Base-by-base conservation (phyloP, 768 basidiomycete species). In the Macrolepiota fuliginosa region DNA sequence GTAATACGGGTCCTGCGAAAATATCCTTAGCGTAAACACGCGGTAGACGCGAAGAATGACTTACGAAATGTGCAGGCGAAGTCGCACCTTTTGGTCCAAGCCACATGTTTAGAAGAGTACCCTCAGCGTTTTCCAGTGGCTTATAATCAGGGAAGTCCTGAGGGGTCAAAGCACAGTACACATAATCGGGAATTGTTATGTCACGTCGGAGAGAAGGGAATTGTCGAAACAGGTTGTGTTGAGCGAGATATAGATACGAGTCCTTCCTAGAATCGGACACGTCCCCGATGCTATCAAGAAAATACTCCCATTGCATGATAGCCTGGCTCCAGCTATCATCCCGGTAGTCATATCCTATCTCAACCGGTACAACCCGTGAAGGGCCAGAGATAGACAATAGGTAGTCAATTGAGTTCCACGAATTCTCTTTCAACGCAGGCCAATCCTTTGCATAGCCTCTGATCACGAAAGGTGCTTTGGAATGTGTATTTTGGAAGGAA, bases 11-110 rank as follows among this genome's bases (percentile, higher is more conserved):
- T 99, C 96, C 94, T 96, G 62, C 17, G 37, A 50, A 58, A 37
- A 27, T 52, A 51, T 47, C 49, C 47, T 53, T 35, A n/a, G 56
- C 17, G 42, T 52, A 57, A 59, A 36, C 22, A 58, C 63, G 54
- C 57, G 29, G 58, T 29, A 65, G 10, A 58, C 22, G 25, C 42
- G 49, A 36, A 66, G 59, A 52, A 47, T 58, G 24, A 68, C 72
- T 27, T 64, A 86, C 93, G 62, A 88, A 94, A 74, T 99, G 97
- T 0, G 96, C 93, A 1, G 96, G 96, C 9, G 92, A 93, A 11
- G 89, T 71, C 0, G 95, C 91, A 27, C 87, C 87, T 58, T 76
- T 75, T 0, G 92, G 92, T 0, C 94, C 94, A 5, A 96, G 69
- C 94, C 94, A 96, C 9, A 80, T 83, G 67, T 94, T 95, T 25